Conservation (phyloP, 2,329 filamentous ascomycete genomes). For the Camillea tinctor region DNA sequence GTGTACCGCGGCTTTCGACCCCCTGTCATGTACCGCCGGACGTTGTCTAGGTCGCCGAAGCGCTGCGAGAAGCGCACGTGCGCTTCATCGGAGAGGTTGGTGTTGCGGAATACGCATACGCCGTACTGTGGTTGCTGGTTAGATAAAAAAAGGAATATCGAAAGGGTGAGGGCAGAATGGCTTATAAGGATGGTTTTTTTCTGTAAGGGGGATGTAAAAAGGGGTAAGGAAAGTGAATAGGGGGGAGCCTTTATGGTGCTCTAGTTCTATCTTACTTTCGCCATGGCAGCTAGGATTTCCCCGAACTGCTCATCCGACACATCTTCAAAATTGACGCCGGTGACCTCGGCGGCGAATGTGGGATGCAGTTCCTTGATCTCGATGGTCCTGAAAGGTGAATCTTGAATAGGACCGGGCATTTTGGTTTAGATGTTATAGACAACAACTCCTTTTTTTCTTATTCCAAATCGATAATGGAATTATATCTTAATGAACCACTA, state of each 20-base stretch:
- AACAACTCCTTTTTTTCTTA: neutral
- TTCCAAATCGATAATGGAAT: too few species aligned
- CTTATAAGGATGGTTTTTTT: too few species aligned
- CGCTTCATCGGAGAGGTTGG: constrained; percentile 46
- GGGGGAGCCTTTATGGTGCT: too few species aligned
- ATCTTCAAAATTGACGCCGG: constrained; percentile 33
- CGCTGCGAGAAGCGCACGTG: constrained; percentile 50
- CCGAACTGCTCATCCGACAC: constrained; percentile 32
- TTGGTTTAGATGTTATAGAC: constrained; percentile 2
- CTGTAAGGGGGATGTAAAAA: too few species aligned
- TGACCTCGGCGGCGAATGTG: constrained; percentile 33
- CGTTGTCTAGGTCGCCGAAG: constrained; percentile 57
- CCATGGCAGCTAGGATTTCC: constrained; percentile 33
- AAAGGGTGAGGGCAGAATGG: too few species aligned
- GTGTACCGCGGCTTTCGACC: constrained; percentile 47
- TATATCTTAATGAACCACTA: too few species aligned
- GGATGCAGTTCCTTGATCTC: constrained; percentile 28
- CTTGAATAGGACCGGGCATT: constrained; percentile 31
- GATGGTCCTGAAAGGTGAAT: constrained; percentile 27
- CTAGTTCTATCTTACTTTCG: constrained; percentile 37
- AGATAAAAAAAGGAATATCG: too few species aligned
- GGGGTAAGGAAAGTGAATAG: too few species aligned
- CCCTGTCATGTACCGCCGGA: constrained; percentile 45
- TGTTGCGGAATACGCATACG: constrained; percentile 50
- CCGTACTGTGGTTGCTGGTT: too few species aligned